Evolutionary conservation across 257 asterid genomes (phyloP), one percentile per base, ranked within the genome.

Genomic region (Linaria vulgaris): DNA sequence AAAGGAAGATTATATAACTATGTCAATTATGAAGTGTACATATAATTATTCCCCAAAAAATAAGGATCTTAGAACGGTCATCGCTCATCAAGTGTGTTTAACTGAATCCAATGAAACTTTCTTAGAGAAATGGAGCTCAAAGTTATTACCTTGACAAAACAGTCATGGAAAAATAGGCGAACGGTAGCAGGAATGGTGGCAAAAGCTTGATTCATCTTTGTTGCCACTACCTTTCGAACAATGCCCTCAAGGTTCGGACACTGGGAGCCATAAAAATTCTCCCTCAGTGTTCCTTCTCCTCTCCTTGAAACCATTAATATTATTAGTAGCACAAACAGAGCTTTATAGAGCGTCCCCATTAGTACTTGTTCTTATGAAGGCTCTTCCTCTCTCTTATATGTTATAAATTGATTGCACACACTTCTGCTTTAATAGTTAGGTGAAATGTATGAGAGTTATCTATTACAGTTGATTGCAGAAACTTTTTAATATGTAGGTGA

Each of bases 121-220:
- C 9, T 34, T 10, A 6, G n/a, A n/a, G n/a, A n/a, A 20, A 64
- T n/a, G 59, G 2, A 59, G 11, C 3, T 11, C 13, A 13, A 20
- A 44, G 23, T 16, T 2, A 21, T 24, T 64, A 82, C 96, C 84
- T 80, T 80, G 17, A 88, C 92, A 52, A 84, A 77, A 56, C 96
- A 88, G 68, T 88, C 94, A 4, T 88, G 96, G 82, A 88, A 84
- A 54, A 80, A 82, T 63, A 88, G 78, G 22, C 95, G 94, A 50
- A 82, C 72, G 11, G 92, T 86, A 48, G 88, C 90, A 1, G 96
- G 95, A 69, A 82, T 59, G 3, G 95, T 83, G 20, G 77, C 76
- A 56, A 74, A 69, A 4, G 88, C 78, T 69, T 82, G 78, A 59
- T 37, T 64, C 12, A 80, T n/a, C 77, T 88, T 88, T 11, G 46